Evolutionary conservation across 1,284 basidiomycete genomes (phyloP), one percentile per base, ranked within the genome.

Genomic region (Rhodotorula sp.): DNA sequence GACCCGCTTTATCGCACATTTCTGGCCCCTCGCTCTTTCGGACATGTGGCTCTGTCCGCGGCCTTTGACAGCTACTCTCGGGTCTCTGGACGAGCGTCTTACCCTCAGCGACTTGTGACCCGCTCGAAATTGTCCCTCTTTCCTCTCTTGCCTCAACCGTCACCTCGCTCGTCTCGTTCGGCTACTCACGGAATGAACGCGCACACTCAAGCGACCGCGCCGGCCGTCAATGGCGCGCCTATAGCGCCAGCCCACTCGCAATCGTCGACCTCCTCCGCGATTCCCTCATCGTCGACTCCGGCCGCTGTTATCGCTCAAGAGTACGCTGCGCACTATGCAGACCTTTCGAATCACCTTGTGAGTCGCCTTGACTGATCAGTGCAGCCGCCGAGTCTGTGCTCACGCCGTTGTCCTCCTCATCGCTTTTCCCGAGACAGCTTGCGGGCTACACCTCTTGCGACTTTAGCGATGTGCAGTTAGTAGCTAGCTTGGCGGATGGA

Each of bases 381-480:
- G n/a, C 13, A 27, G 15, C 30, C 10, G 17, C 2, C 5, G 2
- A 9, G 27, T 2, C 4, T 17, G n/a, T 39, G 57, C 64, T 65
- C 51, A 55, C 30, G 24, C 13, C 6, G 29, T 48, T 34, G 27
- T 47, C 51, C 44, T 58, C 10, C 48, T 17, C 32, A 3, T 22
- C 47, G 24, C 29, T 22, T 27, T 19, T 19, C 44, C 55, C 22
- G 24, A 10, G 1, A 5, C 63, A 68, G 70, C 53, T 68, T 8
- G 32, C 13, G 0, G 60, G 63, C 15, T 72, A 55, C 39, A 59
- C 57, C 17, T n/a, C 49, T 8, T 48, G 57, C 36, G 47, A 58
- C 6, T 69, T 57, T 24, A 36, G 49, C 29, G 71, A 72, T 54
- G 54, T 48, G 5, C 56, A 54, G 47, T 55, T 72, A 19, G 51